Evolutionary conservation across 441 rosid species (phyloP).

Genomic region (Gossypium lobatum): DNA sequence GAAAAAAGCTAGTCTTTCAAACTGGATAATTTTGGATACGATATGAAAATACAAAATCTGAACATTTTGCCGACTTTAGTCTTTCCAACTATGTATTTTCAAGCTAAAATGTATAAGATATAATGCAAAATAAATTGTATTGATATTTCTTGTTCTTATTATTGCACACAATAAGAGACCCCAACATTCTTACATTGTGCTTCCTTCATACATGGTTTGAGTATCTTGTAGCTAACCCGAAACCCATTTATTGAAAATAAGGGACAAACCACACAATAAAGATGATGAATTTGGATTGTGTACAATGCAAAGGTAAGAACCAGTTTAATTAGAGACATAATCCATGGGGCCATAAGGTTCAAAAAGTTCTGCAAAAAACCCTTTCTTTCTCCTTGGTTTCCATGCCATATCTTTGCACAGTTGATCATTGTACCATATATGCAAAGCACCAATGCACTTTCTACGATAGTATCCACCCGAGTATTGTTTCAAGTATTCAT

Average conservation of each 20-base stretch:
- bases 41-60: too few relatives aligned
- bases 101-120: too few relatives aligned
- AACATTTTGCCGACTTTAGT: too few relatives aligned
- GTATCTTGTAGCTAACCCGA: neutral
- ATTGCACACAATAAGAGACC: neutral
- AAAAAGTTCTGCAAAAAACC: conserved; percentile 38
- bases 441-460: conserved; percentile 24
- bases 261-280: neutral
- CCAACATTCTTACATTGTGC: neutral
- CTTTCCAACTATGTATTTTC: too few relatives aligned
- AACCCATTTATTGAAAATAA: neutral
- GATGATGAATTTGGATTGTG: neutral
- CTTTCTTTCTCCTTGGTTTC: conserved; percentile 44
- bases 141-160: neutral
- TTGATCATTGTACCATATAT: conserved; percentile 42
- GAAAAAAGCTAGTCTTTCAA: neutral
- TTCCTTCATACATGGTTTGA: neutral
- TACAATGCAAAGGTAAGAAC: neutral
- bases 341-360: conserved; percentile 47
- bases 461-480: conserved; percentile 21
- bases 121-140: neutral
- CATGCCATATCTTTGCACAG: conserved; percentile 55
- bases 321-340: conserved; percentile 19
- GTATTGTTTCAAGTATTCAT: conserved; percentile 19
- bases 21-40: neutral